Evolutionary conservation across 306 rosid genomes (phyloP).

Genomic region (Macrotyloma uniflorum): DNA sequence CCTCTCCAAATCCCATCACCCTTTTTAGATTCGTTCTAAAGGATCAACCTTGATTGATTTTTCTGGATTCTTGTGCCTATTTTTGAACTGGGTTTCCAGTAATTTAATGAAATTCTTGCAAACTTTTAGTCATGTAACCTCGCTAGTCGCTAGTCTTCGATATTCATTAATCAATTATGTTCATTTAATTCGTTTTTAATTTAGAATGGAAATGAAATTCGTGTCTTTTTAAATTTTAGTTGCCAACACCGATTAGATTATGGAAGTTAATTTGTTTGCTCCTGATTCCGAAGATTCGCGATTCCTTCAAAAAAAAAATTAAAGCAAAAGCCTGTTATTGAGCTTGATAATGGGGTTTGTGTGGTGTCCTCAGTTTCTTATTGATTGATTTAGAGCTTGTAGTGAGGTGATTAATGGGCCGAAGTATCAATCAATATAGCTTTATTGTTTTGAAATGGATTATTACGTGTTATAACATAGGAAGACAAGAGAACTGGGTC

Average conservation of each 20-base stretch:
- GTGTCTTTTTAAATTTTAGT: not conserved
- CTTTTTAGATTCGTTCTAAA: slow-evolving; percentile 27
- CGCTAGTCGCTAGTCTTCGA: not conserved
- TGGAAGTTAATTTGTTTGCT: not conserved
- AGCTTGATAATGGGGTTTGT: not conserved
- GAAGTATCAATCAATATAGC: not conserved
- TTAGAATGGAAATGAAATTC: not conserved
- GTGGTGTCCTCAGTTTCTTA: not conserved
- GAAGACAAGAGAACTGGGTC: not conserved
- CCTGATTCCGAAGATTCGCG: not conserved
- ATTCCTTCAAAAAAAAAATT: not conserved
- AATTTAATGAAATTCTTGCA: not conserved
- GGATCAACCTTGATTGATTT: not conserved
- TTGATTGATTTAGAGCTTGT: slow-evolving; percentile 17
- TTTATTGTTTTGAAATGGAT: not conserved
- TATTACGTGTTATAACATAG: not conserved
- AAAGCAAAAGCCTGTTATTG: not conserved
- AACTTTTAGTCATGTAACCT: not conserved
- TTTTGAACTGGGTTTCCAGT: not conserved
- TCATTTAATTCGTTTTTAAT: not conserved
- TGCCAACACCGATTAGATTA: not conserved
- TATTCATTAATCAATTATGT: not conserved
- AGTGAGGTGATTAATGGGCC: not conserved
- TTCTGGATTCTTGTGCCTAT: slow-evolving; percentile 6
- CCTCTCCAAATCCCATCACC: not conserved